Base-by-base conservation (phyloP, 2,329 filamentous ascomycete genomes). In the Colletotrichum gigasporum region DNA sequence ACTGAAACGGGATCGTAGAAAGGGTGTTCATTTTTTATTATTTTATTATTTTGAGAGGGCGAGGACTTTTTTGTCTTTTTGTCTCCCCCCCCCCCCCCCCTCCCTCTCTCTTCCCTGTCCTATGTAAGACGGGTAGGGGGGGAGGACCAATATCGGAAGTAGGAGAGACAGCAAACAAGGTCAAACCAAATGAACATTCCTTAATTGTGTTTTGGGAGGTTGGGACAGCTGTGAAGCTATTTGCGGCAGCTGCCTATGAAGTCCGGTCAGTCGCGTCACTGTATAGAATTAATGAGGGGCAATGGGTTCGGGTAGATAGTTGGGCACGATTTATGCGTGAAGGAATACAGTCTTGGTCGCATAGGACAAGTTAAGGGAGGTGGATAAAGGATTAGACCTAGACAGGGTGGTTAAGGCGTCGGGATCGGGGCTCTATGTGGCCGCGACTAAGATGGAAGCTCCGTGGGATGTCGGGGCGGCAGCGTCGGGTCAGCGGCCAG, bases 1-100 rank as follows among this genome's bases (percentile, higher is more conserved):
- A 57, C 42, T 62, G 57, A 63, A 60, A 45, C 24, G 47, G 41
- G 42, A 52, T 41, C 41, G 60, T 60, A 60, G 55, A 63, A 51
- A 18, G 55, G 39, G 32, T 60, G 37, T 63, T n/a, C n/a, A n/a
- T n/a, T n/a, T n/a, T 60, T 47, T n/a, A 16, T 22, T 16, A 54
- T 24, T 39, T 42, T 52, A 18, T 34, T 41, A 18, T 20, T 56
- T 45, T 14, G n/a, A n/a, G n/a, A n/a, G n/a, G n/a, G n/a, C n/a
- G n/a, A n/a, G n/a, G n/a, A n/a, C n/a, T n/a, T n/a, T n/a, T n/a
- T n/a, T n/a, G n/a, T n/a, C n/a, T n/a, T n/a, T n/a, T n/a, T n/a
- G n/a, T n/a, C n/a, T n/a, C n/a, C n/a, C n/a, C n/a, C n/a, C n/a
- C n/a, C n/a, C n/a, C n/a, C n/a, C n/a, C n/a, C n/a, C n/a, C n/a